A percentile compares a stretch with the other conserved stretches of the same genome.
Evolutionary conservation across 805 yeast genomes (phyloP).

Genomic region (Candida fluviatilis): DNA sequence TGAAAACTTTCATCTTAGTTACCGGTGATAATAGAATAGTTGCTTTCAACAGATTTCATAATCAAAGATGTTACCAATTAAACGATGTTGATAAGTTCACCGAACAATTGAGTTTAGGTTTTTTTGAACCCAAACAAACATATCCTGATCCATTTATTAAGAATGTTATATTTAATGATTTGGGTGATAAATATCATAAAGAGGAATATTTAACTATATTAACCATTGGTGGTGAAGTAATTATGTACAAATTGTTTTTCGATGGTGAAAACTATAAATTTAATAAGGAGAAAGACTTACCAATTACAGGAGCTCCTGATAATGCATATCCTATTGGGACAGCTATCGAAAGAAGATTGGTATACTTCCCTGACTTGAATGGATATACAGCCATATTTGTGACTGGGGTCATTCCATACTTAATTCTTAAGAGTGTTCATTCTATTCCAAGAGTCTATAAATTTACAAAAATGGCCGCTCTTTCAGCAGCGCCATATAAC

Average conservation of each 20-base stretch:
- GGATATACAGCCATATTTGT: constrained; percentile 61
- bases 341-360: constrained; percentile 62
- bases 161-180: constrained; percentile 55
- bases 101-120: constrained; percentile 37
- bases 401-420: constrained; percentile 70
- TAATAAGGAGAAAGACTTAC: constrained; percentile 40
- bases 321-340: constrained; percentile 71
- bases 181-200: constrained; percentile 54
- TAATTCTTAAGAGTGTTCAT: constrained; percentile 60
- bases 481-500: constrained; percentile 60
- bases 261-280: constrained; percentile 43
- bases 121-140: constrained; percentile 47
- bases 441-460: constrained; percentile 63
- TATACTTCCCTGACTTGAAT: constrained; percentile 53
- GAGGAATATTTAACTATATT: constrained; percentile 67
- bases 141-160: constrained; percentile 73
- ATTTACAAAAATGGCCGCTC: constrained; percentile 59
- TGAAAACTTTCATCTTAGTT: constrained; percentile 54
- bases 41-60: constrained; percentile 53
- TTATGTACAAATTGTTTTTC: constrained; percentile 56
- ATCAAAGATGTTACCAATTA: constrained; percentile 51
- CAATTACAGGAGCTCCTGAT: constrained; percentile 74
- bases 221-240: constrained; percentile 78
- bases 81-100: constrained; percentile 46
- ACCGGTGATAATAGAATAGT: constrained; percentile 76